phyloP scores from a whole-genome alignment of 805 yeast genomes.

The Schwanniomyces sp. region DNA sequence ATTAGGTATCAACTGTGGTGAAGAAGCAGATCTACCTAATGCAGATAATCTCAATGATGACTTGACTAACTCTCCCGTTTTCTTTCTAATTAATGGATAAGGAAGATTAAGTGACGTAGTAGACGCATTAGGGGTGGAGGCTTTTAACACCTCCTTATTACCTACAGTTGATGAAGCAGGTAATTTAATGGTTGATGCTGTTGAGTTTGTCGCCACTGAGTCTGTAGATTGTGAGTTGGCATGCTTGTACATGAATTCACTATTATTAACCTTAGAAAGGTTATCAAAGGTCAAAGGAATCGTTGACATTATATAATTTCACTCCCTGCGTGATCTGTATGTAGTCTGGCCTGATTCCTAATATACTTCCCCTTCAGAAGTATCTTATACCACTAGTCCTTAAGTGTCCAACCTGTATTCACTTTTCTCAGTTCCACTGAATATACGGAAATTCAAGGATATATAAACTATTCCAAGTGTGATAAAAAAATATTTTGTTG shows the following conservation, averaged over 20 bases:
- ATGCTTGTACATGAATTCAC: slow-evolving; percentile 1
- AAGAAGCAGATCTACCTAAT: slow-evolving; percentile 21
- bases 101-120: slow-evolving; percentile 1
- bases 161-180: slow-evolving; percentile 3
- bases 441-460: not conserved
- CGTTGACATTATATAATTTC: not conserved
- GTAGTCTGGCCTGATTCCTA: not conserved
- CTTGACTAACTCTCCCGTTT: slow-evolving; percentile 82
- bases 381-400: not conserved
- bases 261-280: not conserved
- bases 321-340: not conserved
- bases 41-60: slow-evolving; percentile 58
- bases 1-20: slow-evolving; percentile 22
- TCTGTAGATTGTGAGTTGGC: slow-evolving; percentile 7
- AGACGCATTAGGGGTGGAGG: not conserved
- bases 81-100: slow-evolving; percentile 61
- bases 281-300: slow-evolving; percentile 1
- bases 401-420: not conserved
- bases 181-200: slow-evolving; percentile 11
- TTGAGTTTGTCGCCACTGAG: slow-evolving; percentile 9
- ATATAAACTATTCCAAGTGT: not conserved
- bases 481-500: not conserved
- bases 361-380: not conserved
- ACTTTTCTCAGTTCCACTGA: not conserved
- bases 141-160: not conserved